phyloP scores from a whole-genome alignment of 1,284 basidiomycete species.

The Crepidotus sp. region DNA sequence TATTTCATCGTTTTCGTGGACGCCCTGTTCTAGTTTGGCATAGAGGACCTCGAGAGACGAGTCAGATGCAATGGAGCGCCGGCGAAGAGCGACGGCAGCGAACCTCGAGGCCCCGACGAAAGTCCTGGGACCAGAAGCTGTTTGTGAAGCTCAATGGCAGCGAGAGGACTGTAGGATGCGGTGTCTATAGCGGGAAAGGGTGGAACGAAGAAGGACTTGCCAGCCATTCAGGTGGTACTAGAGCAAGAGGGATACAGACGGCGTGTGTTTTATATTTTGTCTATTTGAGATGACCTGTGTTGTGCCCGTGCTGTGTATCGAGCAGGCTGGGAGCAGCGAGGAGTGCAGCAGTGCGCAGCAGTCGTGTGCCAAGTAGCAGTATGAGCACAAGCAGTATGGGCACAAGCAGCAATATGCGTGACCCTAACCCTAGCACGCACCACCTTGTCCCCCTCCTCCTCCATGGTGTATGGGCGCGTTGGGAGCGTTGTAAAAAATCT shows the following conservation, averaged over 20 bases:
- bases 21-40: conserved; percentile 39
- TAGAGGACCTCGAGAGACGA: conserved; percentile 37
- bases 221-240: neutral
- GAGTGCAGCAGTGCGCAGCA: too few relatives aligned
- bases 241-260: neutral
- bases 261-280: neutral
- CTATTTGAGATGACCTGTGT: too few relatives aligned
- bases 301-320: too few relatives aligned
- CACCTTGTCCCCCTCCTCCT: neutral
- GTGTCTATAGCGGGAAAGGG: too few relatives aligned
- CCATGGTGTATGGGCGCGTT: conserved; percentile 50
- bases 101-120: conserved; percentile 65
- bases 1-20: conserved; percentile 74
- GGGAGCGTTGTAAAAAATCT: conserved; percentile 44
- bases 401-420: too few relatives aligned
- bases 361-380: too few relatives aligned
- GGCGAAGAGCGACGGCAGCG: neutral
- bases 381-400: too few relatives aligned
- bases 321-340: too few relatives aligned
- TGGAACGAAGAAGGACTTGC: too few relatives aligned
- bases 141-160: conserved; percentile 80
- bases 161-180: conserved; percentile 50
- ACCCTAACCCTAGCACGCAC: too few relatives aligned
- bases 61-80: too few relatives aligned
- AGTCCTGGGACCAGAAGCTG: conserved; percentile 90